Conservation (phyloP, 441 rosid species). For the Pelargonium australe region DNA sequence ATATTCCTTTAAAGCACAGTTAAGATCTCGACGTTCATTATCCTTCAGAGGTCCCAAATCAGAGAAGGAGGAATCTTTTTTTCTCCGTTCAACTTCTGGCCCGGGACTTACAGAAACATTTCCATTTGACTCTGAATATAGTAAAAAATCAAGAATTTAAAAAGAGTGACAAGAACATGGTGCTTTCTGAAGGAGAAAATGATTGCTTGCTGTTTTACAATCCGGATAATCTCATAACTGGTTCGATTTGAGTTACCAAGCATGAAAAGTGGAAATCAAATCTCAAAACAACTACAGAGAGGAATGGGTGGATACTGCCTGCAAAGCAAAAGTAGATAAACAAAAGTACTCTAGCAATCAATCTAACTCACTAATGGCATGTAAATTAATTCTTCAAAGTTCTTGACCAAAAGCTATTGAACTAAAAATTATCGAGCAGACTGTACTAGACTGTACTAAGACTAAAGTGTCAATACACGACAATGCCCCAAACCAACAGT, state of each 20-base stretch:
- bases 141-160: conserved; percentile 19
- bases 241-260: neutral
- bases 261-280: neutral
- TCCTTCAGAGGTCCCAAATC: conserved; percentile 81
- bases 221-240: too few relatives aligned
- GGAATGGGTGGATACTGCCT: neutral
- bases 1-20: conserved; percentile 91
- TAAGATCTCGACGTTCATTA: conserved; percentile 76
- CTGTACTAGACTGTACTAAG: conserved; percentile 4
- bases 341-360: neutral
- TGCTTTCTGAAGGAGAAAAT: neutral
- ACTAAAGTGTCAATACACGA: neutral
- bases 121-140: conserved; percentile 44
- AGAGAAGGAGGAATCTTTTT: conserved; percentile 49
- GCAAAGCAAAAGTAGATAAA: neutral
- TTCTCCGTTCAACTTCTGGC: conserved; percentile 44
- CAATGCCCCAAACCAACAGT: neutral
- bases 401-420: conserved; percentile 10
- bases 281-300: neutral
- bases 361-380: neutral
- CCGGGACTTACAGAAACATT: conserved; percentile 34
- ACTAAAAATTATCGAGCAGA: conserved; percentile 10
- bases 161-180: conserved; percentile 2
- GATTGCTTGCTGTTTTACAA: neutral
- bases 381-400: neutral